Base-by-base conservation (phyloP, 2,329 filamentous ascomycete species). In the Biscogniauxia marginata region DNA sequence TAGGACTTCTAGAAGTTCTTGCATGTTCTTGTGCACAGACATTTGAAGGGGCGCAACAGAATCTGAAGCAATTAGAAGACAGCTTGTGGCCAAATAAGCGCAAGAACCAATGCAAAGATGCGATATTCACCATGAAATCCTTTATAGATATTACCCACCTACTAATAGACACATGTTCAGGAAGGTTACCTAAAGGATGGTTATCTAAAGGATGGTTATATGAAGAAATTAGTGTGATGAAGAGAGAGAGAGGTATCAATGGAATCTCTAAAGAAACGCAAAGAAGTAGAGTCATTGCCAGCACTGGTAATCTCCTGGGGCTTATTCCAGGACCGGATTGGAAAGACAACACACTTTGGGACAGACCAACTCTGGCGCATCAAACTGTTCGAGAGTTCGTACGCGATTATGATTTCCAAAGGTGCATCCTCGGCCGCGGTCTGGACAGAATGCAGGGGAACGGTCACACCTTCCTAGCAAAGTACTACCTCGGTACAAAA, bases 391-490 rank as follows among this genome's bases (percentile, higher is more conserved):
- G 30, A 24, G 57, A 59, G 9, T 57, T 54, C 30, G 50, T 54
- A 18, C 48, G 7, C 19, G 18, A 52, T 13, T 46, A 34, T 18
- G 30, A 57, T 39, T 59, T 59, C 11, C 52, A 57, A 4, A 24
- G 7, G 11, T 45, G 5, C 25, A 50, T 59, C 16, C 20, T 59
- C 8, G 52, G 50, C 2, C 45, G 11, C 19, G 20, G 50, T 52
- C 49, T n/a, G 34, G n/a, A 19, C 49, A 24, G 7, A 50, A 24
- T 4, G n/a, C 30, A 25, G n/a, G 57, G 54, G 8, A 61, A 55
- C 25, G 54, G 46, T 13, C 21, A 53, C 21, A 59, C 54, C 9
- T 61, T 57, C 50, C 18, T 61, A 4, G 46, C 49, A 19, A 59
- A 59, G 25, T 50, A 19, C 44, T 52, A 30, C 11, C 30, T 53